phyloP scores from a whole-genome alignment of 768 basidiomycete species.

The Suillus occidentalis region DNA sequence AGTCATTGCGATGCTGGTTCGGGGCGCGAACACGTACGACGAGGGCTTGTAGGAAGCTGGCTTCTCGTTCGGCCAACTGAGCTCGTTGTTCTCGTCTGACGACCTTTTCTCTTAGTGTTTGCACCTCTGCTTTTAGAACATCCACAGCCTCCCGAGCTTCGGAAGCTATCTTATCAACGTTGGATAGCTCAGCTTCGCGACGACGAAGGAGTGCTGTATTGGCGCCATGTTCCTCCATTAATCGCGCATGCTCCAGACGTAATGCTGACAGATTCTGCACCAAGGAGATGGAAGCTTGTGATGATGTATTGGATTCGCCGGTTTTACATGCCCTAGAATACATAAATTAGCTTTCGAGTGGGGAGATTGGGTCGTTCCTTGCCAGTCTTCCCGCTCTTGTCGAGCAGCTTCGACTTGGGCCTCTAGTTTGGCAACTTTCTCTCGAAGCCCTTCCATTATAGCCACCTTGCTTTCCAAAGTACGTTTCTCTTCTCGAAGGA shows the following conservation, averaged over 20 bases:
- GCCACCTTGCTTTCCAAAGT: constrained; percentile 54
- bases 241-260: constrained; percentile 58
- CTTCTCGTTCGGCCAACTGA: constrained; percentile 56
- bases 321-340: constrained; percentile 39
- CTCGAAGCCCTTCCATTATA: constrained; percentile 53
- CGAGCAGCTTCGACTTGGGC: constrained; percentile 64
- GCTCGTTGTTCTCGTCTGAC: constrained; percentile 38
- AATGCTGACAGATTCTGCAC: constrained; percentile 59
- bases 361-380: constrained; percentile 14
- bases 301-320: constrained; percentile 35
- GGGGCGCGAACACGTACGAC: constrained; percentile 47
- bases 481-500: constrained; percentile 74
- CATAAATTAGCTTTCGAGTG: constrained; percentile 7
- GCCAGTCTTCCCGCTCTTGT: constrained; percentile 61
- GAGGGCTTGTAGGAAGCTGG: constrained; percentile 66
- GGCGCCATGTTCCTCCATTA: constrained; percentile 69
- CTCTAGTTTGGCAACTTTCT: constrained; percentile 55
- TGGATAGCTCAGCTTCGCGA: constrained; percentile 52
- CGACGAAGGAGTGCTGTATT: constrained; percentile 51
- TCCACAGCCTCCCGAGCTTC: constrained; percentile 37
- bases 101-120: constrained; percentile 39
- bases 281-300: constrained; percentile 52
- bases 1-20: neutral
- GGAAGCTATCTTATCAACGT: constrained; percentile 35
- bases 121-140: constrained; percentile 37